Evolutionary conservation across 2,329 filamentous ascomycete species (phyloP).

Genomic region (Colletotrichum lentis): DNA sequence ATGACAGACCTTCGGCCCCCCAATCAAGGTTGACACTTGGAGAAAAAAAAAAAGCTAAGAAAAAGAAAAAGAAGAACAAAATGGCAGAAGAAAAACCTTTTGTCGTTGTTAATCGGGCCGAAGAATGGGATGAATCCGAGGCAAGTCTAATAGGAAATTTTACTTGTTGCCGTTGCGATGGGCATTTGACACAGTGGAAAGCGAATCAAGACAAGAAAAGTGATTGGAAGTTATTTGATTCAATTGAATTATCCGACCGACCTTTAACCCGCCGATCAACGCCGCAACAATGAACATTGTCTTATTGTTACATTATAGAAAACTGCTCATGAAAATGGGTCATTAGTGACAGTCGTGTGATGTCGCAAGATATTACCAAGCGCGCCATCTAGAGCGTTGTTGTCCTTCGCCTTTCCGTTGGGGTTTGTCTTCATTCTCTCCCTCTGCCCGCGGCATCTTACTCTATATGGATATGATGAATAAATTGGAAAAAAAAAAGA

Average conservation of each 20-base stretch:
- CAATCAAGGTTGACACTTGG: background rate
- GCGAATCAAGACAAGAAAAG: background rate
- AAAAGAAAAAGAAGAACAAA: no score
- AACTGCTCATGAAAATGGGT: constrained; percentile 18
- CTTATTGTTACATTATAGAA: constrained; percentile 24
- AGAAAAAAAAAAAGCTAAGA: no score
- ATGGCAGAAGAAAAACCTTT: background rate
- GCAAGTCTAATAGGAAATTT: no score
- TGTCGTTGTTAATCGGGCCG: background rate
- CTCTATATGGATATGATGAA: constrained; percentile 22
- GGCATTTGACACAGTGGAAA: background rate
- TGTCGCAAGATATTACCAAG: constrained; percentile 14
- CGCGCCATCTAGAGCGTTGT: constrained; percentile 9
- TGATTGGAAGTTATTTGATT: constrained; percentile 15
- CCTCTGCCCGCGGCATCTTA: background rate
- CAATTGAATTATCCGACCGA: constrained; percentile 26
- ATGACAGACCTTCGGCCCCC: no score
- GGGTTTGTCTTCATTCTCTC: constrained; percentile 8
- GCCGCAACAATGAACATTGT: constrained; percentile 18
- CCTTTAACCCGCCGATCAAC: constrained; percentile 15
- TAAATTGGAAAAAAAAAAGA: background rate
- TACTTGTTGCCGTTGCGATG: no score
- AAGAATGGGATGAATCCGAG: background rate
- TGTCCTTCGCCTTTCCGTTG: constrained; percentile 19
- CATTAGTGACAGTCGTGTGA: constrained; percentile 22